Evolutionary conservation across 768 basidiomycete genomes (phyloP).

Genomic region (Calvatia gigantea): DNA sequence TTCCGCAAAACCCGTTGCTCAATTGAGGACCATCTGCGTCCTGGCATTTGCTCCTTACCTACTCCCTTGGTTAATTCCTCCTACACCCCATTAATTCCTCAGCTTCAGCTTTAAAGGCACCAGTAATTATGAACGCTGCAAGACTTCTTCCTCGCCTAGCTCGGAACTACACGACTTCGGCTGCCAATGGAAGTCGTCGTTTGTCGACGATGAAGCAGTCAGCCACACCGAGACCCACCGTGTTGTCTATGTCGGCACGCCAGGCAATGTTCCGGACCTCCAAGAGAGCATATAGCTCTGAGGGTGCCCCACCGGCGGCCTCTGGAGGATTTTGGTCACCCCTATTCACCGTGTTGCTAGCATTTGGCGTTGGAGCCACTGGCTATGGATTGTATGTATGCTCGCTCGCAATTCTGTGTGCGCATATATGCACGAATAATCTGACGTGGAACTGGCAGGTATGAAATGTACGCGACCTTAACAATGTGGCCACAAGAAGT

Average conservation of each 20-base stretch:
- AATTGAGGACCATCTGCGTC: neutral
- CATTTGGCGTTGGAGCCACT: slow-evolving; percentile 26
- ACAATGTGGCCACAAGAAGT: slow-evolving; percentile 67
- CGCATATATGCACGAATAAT: neutral
- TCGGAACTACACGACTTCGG: slow-evolving; percentile 1
- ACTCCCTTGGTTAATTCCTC: neutral
- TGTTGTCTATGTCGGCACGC: neutral
- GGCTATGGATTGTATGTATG: slow-evolving; percentile 32
- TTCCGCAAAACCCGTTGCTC: slow-evolving; percentile 5
- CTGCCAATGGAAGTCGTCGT: neutral
- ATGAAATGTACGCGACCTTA: slow-evolving; percentile 50
- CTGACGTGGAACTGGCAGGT: neutral
- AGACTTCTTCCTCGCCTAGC: neutral
- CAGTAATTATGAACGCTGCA: slow-evolving; percentile 2
- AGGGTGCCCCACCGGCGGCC: neutral
- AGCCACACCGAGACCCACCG: neutral
- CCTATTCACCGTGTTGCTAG: slow-evolving; percentile 25
- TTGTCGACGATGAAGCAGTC: neutral
- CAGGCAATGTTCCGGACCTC: neutral
- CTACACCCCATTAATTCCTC: neutral
- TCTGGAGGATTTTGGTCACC: slow-evolving; percentile 18
- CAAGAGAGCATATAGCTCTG: slow-evolving; percentile 7
- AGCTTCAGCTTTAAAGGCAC: neutral
- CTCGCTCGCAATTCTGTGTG: too few species aligned
- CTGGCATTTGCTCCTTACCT: neutral